Evolutionary conservation across 1,284 basidiomycete species (phyloP), one percentile per base, ranked within the genome.

Genomic region (Jaminaea rosea): DNA sequence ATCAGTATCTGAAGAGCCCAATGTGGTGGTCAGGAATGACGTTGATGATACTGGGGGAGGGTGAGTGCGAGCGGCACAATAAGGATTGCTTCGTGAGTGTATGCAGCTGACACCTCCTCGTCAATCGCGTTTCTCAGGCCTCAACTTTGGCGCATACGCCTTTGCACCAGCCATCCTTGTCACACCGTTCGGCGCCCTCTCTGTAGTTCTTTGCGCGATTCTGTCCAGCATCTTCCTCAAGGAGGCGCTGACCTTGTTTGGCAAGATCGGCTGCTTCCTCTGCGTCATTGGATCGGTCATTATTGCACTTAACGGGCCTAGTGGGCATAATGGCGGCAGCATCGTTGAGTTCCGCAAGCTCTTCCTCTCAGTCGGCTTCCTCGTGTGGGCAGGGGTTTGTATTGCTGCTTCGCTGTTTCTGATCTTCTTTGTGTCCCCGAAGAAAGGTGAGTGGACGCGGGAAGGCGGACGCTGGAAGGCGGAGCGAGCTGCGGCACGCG

Each of bases 171-270:
- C 88, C 17, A 83, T 91, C 59, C 82, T 91, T 48, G 88, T 88
- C 81, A 93, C 90, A n/a, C 92, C 93, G 1, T 82, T 98, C 65
- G 93, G 93, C 42, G 91, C 92, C 3, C 82, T 98, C 50, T 92
- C 90, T 15, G 94, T 98, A 61, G 92, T 98, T 65, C 17, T 97
- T 60, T 93, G 87, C 65, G 93, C 93, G 31, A 86, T 94, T 26
- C 79, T 97, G 19, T 93, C 91, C 9, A 90, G 89, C 41, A 80
- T 94, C 66, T 87, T 97, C 77, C 83, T 97, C 65, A 85, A 93
- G 48, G 94, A 98, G 75, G 86, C 81, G 59, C 81, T 98, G 48
- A 65, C 67, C 5, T 44, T 64, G 23, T 73, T 73, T 45, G 62
- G 64, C 45, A 69, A 63, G 58, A 62, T 77, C 27, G 93, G 93